A percentile compares a stretch with the other conserved stretches of the same genome.
These are phyloP conservation scores for Lepidium africanum DNA, from an alignment of 345 rosid genomes.

Conservation along the genomic window DNA sequence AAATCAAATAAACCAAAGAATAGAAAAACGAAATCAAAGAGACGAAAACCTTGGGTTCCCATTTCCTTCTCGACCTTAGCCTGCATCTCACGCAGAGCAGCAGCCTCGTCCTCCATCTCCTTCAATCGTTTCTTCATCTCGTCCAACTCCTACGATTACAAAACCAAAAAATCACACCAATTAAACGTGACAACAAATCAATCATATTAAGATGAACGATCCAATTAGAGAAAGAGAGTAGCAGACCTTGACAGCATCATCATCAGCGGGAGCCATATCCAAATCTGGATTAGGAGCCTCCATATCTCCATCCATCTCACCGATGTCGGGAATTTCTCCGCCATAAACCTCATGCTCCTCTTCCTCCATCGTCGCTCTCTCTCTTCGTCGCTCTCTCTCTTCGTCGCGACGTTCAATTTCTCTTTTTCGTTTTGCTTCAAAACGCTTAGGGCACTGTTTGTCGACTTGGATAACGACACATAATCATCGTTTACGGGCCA, in stretches of 20 bases:
- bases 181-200: neutral
- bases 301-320: slow-evolving; percentile 70
- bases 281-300: slow-evolving; percentile 55
- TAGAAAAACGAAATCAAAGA: neutral
- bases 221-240: neutral
- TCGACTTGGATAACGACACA: slow-evolving; percentile 13
- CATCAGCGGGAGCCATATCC: slow-evolving; percentile 72
- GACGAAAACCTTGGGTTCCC: slow-evolving; percentile 74
- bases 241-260: slow-evolving; percentile 71
- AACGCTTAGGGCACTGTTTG: slow-evolving; percentile 17
- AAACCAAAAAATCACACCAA: neutral
- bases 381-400: slow-evolving; percentile 19
- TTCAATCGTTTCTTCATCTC: slow-evolving; percentile 96
- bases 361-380: slow-evolving; percentile 52
- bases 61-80: slow-evolving; percentile 96
- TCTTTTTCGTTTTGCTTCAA: neutral
- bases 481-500: neutral
- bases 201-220: neutral
- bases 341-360: slow-evolving; percentile 98
- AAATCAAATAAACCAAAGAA: neutral
- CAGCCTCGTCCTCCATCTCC: slow-evolving; percentile 98
- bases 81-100: slow-evolving; percentile 98
- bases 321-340: slow-evolving; percentile 85
- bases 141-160: slow-evolving; percentile 62
- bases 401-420: slow-evolving; percentile 4